Evolutionary conservation across 169 alveolate species (phyloP).

Genomic region (Plasmodium knowlesi): DNA sequence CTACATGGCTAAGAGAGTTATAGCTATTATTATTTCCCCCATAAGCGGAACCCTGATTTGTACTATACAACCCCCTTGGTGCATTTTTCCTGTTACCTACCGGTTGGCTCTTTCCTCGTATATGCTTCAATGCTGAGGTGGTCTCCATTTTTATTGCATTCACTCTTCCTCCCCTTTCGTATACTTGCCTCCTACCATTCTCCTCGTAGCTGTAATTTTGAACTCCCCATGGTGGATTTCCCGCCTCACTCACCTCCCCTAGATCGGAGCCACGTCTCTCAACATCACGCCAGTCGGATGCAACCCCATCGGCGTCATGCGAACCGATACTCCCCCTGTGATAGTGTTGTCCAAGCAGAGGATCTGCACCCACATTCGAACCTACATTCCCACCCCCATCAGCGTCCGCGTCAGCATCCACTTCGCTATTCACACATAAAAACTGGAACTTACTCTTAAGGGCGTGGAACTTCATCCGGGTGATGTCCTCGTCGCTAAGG

Average conservation of each 20-base stretch:
- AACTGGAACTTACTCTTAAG: constrained; percentile 47
- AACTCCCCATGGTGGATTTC: neutral
- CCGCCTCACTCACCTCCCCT: neutral
- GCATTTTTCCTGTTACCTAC: neutral
- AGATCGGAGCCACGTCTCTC: neutral
- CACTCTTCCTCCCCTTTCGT: neutral
- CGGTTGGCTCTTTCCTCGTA: neutral
- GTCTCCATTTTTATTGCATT: neutral
- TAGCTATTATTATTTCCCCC: neutral
- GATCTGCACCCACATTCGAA: no score
- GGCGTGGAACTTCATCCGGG: neutral
- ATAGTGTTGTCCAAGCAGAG: neutral
- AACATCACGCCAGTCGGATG: neutral
- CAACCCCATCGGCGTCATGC: neutral
- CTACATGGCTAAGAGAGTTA: neutral
- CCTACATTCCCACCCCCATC: no score
- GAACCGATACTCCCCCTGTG: neutral
- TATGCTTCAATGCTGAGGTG: neutral
- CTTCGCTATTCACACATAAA: neutral
- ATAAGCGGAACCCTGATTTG: neutral
- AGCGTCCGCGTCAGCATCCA: neutral
- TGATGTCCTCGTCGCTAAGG: constrained; percentile 34
- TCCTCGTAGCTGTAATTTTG: neutral
- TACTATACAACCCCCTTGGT: neutral
- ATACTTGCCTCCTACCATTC: neutral